A percentile compares a stretch with the other conserved stretches of the same genome.
Conservation (phyloP, 345 rosid genomes). For the Ailanthus altissimus region DNA sequence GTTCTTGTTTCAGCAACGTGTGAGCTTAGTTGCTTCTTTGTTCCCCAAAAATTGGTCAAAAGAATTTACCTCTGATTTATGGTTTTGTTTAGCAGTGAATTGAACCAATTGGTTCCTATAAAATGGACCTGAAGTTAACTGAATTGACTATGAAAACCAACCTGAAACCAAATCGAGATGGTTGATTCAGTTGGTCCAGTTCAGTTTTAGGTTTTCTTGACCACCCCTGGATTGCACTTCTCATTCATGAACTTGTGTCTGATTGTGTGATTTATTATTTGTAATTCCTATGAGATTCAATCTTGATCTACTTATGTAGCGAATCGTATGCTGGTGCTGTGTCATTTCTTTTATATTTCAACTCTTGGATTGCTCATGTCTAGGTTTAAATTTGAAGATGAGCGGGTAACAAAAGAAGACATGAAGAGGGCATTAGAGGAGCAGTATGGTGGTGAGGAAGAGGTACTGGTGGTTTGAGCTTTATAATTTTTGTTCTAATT, state of each 20-base stretch:
- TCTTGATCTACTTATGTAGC: not conserved
- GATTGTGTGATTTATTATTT: not conserved
- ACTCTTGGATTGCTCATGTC: not conserved
- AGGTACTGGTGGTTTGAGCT: slow-evolving; percentile 42
- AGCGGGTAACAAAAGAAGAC: slow-evolving; percentile 95
- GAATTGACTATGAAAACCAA: too few relatives aligned
- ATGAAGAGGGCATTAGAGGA: slow-evolving; percentile 88
- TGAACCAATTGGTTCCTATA: too few relatives aligned
- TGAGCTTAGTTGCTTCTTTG: not conserved
- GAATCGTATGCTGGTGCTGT: not conserved
- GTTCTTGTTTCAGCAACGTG: not conserved
- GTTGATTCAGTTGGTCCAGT: too few relatives aligned
- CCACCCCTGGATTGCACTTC: not conserved
- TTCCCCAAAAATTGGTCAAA: not conserved
- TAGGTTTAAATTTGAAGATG: slow-evolving; percentile 96
- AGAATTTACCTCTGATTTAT: not conserved
- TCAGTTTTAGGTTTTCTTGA: too few relatives aligned
- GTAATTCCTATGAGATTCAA: not conserved
- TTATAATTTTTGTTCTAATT: not conserved
- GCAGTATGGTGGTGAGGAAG: slow-evolving; percentile 99
- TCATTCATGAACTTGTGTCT: not conserved
- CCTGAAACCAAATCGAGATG: too few relatives aligned
- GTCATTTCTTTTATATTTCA: not conserved
- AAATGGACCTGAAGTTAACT: too few relatives aligned
- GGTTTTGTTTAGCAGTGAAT: too few relatives aligned